These are phyloP conservation scores for Ustilago esculenta DNA, from an alignment of 1,284 basidiomycete species.

Conservation along the genomic window DNA sequence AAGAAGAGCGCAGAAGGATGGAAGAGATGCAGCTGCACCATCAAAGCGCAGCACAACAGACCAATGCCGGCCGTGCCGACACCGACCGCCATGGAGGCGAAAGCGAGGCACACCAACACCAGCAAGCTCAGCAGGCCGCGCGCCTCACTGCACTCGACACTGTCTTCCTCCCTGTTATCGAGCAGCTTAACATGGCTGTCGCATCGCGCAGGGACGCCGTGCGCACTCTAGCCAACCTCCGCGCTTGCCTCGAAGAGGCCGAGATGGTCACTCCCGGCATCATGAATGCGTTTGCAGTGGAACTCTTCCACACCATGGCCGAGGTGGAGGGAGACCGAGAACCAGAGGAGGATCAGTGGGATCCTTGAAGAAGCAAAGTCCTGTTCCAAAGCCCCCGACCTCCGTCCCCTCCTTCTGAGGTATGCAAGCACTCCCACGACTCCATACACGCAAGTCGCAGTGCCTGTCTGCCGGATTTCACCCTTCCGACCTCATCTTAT, in stretches of 20 bases:
- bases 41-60: background rate
- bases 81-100: conserved; percentile 4
- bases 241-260: conserved; percentile 48
- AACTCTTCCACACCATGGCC: conserved; percentile 60
- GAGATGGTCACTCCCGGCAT: conserved; percentile 60
- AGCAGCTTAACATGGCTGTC: conserved; percentile 58
- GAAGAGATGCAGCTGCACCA: conserved; percentile 38
- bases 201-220: conserved; percentile 52
- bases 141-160: conserved; percentile 54
- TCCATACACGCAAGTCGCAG: conserved; percentile 20
- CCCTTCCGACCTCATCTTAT: background rate
- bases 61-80: conserved; percentile 1
- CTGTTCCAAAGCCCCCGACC: background rate
- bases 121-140: conserved; percentile 23
- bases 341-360: conserved; percentile 48
- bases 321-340: conserved; percentile 48
- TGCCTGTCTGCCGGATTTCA: background rate
- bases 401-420: too few species aligned
- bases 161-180: conserved; percentile 59
- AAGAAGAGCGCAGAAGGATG: conserved; percentile 48
- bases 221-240: conserved; percentile 44
- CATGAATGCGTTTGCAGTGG: conserved; percentile 62
- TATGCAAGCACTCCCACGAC: background rate
- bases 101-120: conserved; percentile 13
- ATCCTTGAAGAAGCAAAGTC: conserved; percentile 4